Evolutionary conservation across 2,329 filamentous ascomycete species (phyloP).

Genomic region (Neopestalotiopsis rosae): DNA sequence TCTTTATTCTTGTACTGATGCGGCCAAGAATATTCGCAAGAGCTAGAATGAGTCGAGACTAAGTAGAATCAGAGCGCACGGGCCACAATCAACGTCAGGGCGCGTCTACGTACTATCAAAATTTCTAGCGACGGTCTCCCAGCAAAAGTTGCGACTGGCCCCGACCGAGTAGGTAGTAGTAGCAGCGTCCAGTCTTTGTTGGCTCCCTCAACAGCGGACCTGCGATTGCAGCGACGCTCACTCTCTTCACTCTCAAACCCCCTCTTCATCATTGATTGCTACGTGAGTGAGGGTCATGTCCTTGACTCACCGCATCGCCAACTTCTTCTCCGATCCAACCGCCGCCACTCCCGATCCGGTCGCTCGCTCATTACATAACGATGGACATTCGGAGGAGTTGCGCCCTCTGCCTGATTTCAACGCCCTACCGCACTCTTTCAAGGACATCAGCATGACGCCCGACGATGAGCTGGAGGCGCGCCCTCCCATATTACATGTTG

Average conservation of each 20-base stretch:
- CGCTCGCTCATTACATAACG: conserved; percentile 37
- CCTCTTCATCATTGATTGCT: neutral
- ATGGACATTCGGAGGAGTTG: conserved; percentile 39
- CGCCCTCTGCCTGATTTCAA: conserved; percentile 36
- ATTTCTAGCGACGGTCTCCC: conserved; percentile 4
- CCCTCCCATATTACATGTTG: conserved; percentile 68
- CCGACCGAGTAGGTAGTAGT: neutral
- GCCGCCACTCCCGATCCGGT: conserved; percentile 35
- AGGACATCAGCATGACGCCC: conserved; percentile 34
- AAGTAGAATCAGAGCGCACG: neutral
- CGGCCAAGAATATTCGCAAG: neutral
- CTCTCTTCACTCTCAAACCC: neutral
- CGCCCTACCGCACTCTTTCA: conserved; percentile 24
- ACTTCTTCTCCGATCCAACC: conserved; percentile 52
- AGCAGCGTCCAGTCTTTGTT: conserved; percentile 4
- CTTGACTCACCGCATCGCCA: conserved; percentile 58
- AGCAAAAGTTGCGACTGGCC: conserved; percentile 10
- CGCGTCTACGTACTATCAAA: conserved; percentile 13
- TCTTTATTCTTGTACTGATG: neutral
- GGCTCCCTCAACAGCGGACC: conserved; percentile 3
- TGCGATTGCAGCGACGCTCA: conserved; percentile 7
- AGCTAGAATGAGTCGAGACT: conserved; percentile 2
- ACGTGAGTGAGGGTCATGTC: conserved; percentile 53
- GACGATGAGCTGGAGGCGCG: conserved; percentile 58
- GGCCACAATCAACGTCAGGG: conserved; percentile 16